Evolutionary conservation across 306 rosid genomes (phyloP).

Genomic region (Ceratonia siliqua): DNA sequence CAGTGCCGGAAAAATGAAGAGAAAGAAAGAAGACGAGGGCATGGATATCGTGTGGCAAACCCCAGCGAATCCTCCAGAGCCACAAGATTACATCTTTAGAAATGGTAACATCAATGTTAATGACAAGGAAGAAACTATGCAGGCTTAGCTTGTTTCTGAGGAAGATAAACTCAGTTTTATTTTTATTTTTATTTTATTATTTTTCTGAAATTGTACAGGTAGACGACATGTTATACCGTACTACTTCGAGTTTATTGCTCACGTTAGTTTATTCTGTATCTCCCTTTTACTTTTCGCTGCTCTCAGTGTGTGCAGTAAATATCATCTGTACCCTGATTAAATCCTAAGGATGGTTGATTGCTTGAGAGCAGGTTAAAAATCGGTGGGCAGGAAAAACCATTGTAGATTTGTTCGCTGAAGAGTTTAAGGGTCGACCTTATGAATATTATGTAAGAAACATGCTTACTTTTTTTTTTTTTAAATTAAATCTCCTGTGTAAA

Average conservation of each 20-base stretch:
- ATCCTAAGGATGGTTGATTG: slow-evolving; percentile 31
- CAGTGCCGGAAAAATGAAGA: slow-evolving; percentile 37
- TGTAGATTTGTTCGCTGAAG: slow-evolving; percentile 86
- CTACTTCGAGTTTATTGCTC: slow-evolving; percentile 84
- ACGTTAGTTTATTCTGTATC: neutral
- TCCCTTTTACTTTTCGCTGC: neutral
- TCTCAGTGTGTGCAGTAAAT: neutral
- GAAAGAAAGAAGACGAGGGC: slow-evolving; percentile 37
- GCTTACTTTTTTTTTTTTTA: neutral
- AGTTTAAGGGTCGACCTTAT: slow-evolving; percentile 85
- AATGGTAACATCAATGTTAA: slow-evolving; percentile 52
- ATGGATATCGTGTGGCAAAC: slow-evolving; percentile 92
- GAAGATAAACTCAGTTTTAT: neutral
- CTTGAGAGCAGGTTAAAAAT: slow-evolving; percentile 67
- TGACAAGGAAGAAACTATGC: neutral
- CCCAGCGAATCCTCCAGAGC: slow-evolving; percentile 75
- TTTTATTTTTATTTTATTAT: neutral
- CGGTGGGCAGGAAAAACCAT: slow-evolving; percentile 93
- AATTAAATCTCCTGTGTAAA: neutral
- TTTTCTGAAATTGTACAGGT: slow-evolving; percentile 58
- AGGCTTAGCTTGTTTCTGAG: neutral
- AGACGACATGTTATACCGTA: slow-evolving; percentile 78
- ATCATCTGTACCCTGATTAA: slow-evolving; percentile 36
- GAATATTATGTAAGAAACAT: slow-evolving; percentile 69
- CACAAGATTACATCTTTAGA: slow-evolving; percentile 64